phyloP scores from a whole-genome alignment of 352 stramenopile species.

The Phytophthora multivora region DNA sequence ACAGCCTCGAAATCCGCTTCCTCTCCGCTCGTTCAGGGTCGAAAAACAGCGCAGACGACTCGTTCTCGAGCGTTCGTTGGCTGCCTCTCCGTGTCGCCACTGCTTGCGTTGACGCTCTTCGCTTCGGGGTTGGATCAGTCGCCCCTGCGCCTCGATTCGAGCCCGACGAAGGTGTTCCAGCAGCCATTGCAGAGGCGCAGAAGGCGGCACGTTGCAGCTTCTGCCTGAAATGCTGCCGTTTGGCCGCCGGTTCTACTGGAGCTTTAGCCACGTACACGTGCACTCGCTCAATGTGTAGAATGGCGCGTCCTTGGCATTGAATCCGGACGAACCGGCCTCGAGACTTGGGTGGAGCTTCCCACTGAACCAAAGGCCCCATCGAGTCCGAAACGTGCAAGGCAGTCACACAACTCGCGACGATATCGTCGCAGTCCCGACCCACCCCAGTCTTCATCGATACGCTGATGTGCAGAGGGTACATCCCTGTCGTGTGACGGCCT shows the following conservation, averaged over 20 bases:
- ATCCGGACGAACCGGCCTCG: slow-evolving; percentile 66
- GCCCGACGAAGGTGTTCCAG: background rate
- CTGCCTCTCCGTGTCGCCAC: background rate
- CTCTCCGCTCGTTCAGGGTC: slow-evolving; percentile 60
- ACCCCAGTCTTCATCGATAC: slow-evolving; percentile 73
- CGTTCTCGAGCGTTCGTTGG: slow-evolving; percentile 1
- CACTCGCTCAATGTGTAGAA: slow-evolving; percentile 67
- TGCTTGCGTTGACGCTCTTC: slow-evolving; percentile 3
- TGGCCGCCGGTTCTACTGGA: slow-evolving; percentile 22
- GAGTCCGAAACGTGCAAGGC: slow-evolving; percentile 40
- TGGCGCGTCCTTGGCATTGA: slow-evolving; percentile 45
- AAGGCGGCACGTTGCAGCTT: slow-evolving; percentile 64
- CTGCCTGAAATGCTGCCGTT: slow-evolving; percentile 26
- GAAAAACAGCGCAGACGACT: slow-evolving; percentile 34
- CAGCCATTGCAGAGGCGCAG: slow-evolving; percentile 53
- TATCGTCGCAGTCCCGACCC: slow-evolving; percentile 59
- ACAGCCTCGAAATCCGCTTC: slow-evolving; percentile 62
- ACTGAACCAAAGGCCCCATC: slow-evolving; percentile 40
- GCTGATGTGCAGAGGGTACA: slow-evolving; percentile 58
- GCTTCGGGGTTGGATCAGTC: slow-evolving; percentile 5
- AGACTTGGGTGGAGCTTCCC: slow-evolving; percentile 53
- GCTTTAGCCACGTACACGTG: slow-evolving; percentile 50
- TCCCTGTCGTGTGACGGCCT: slow-evolving; percentile 16
- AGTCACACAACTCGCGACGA: slow-evolving; percentile 57
- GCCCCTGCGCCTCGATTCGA: background rate